These are phyloP conservation scores for Rhododendron molle DNA, from an alignment of 148 eudicot genomes.

Conservation along the genomic window DNA sequence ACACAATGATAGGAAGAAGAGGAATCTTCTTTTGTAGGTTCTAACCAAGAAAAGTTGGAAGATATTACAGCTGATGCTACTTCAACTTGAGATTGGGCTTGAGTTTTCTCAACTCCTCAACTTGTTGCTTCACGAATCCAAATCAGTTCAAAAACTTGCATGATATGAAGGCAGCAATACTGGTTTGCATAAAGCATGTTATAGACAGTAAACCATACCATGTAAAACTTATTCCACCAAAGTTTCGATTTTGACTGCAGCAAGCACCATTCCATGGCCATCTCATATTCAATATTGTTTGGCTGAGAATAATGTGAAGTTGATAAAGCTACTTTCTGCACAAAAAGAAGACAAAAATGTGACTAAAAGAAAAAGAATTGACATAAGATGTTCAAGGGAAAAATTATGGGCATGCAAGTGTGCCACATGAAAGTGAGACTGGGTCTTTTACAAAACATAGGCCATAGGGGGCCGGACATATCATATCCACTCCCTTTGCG, in stretches of 20 bases:
- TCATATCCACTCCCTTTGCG: slow-evolving; percentile 41
- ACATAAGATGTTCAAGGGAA: background rate
- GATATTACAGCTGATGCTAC: slow-evolving; percentile 11
- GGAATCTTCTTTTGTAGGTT: background rate
- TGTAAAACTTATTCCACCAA: slow-evolving; percentile 39
- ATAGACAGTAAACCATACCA: slow-evolving; percentile 26
- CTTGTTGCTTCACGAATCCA: slow-evolving; percentile 40
- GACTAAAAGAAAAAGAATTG: background rate
- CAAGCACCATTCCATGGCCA: slow-evolving; percentile 75
- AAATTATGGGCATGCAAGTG: too few species aligned
- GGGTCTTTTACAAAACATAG: background rate
- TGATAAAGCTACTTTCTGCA: slow-evolving; percentile 66
- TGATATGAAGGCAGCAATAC: background rate
- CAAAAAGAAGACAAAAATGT: background rate
- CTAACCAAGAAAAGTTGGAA: slow-evolving; percentile 12
- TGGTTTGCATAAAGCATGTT: background rate
- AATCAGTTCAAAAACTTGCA: slow-evolving; percentile 10
- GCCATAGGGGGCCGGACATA: background rate
- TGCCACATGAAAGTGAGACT: background rate
- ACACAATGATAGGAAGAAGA: background rate
- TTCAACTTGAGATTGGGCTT: slow-evolving; percentile 33
- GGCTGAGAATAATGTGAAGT: slow-evolving; percentile 78
- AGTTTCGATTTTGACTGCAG: slow-evolving; percentile 45
- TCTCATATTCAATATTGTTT: slow-evolving; percentile 62
- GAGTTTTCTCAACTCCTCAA: slow-evolving; percentile 32